These are phyloP conservation scores for Sordaria brevicollis DNA, from an alignment of 495 filamentous ascomycete species.

Conservation along the genomic window DNA sequence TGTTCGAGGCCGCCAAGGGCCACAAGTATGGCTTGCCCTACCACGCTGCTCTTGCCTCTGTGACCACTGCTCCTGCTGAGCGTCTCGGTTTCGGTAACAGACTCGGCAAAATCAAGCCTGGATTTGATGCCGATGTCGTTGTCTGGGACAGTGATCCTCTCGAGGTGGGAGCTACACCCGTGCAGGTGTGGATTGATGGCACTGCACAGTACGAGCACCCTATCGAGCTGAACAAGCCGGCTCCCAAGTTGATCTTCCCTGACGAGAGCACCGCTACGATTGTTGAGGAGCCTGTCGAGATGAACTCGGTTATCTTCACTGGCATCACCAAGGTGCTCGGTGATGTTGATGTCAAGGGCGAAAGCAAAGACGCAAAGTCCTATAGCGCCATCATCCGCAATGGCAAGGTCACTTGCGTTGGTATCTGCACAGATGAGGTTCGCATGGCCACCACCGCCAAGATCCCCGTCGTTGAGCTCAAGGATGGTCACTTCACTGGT, in stretches of 20 bases:
- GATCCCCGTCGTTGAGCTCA: constrained; percentile 31
- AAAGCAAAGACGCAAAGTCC: constrained; percentile 4
- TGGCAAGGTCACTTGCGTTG: constrained; percentile 41
- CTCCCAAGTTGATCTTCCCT: constrained; percentile 12
- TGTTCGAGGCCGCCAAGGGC: constrained; percentile 51
- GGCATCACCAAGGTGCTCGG: constrained; percentile 36
- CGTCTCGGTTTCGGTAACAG: constrained; percentile 47
- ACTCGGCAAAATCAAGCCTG: constrained; percentile 49
- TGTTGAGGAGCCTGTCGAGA: constrained; percentile 23
- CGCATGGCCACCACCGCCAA: constrained; percentile 16
- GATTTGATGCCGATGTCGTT: constrained; percentile 57
- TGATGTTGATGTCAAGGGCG: neutral
- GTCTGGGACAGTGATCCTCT: constrained; percentile 59
- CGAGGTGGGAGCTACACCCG: constrained; percentile 46
- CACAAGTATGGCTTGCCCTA: constrained; percentile 51
- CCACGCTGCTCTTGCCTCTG: constrained; percentile 47
- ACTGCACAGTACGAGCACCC: constrained; percentile 38
- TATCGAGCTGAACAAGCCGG: constrained; percentile 30
- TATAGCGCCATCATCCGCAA: constrained; percentile 31
- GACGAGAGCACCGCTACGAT: constrained; percentile 18
- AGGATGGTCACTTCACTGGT: constrained; percentile 45
- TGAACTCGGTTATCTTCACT: constrained; percentile 35
- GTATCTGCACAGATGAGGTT: constrained; percentile 29
- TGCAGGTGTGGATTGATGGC: constrained; percentile 58
- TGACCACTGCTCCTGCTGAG: constrained; percentile 52